phyloP scores from a whole-genome alignment of 345 rosid genomes.

The Murraya koenigii region DNA sequence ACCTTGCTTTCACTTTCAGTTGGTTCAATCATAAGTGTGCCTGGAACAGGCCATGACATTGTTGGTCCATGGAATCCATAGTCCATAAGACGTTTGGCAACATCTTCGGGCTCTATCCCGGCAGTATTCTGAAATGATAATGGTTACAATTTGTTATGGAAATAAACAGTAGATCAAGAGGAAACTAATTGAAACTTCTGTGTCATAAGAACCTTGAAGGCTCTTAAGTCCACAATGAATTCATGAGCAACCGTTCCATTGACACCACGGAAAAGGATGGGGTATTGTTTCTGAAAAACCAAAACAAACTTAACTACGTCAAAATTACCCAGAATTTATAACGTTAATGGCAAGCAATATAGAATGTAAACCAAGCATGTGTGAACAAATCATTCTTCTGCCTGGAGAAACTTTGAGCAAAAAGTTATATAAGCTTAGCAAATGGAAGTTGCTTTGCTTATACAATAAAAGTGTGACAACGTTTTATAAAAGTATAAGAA shows the following conservation, averaged over 20 bases:
- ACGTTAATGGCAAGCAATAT: neutral
- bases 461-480: neutral
- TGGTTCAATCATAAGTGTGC: conserved; percentile 98
- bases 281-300: conserved; percentile 62
- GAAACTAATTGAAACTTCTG: neutral
- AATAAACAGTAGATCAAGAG: conserved; percentile 13
- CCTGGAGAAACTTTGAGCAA: neutral
- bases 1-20: conserved; percentile 99
- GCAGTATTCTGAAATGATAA: conserved; percentile 64
- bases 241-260: conserved; percentile 97
- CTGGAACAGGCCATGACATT: conserved; percentile 99
- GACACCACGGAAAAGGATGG: conserved; percentile 90
- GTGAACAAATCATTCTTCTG: neutral
- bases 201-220: conserved; percentile 62
- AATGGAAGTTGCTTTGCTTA: conserved; percentile 8
- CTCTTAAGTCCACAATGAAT: conserved; percentile 89
- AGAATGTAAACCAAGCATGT: neutral
- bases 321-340: neutral
- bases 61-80: conserved; percentile 97
- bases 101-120: conserved; percentile 96
- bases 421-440: neutral
- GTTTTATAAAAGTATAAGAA: neutral
- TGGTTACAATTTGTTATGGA: conserved; percentile 2
- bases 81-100: conserved; percentile 95
- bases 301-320: neutral